A percentile compares a stretch with the other conserved stretches of the same genome.
These are phyloP conservation scores for Marasmius fiardii DNA, from an alignment of 1,284 basidiomycete genomes.

Conservation along the genomic window DNA sequence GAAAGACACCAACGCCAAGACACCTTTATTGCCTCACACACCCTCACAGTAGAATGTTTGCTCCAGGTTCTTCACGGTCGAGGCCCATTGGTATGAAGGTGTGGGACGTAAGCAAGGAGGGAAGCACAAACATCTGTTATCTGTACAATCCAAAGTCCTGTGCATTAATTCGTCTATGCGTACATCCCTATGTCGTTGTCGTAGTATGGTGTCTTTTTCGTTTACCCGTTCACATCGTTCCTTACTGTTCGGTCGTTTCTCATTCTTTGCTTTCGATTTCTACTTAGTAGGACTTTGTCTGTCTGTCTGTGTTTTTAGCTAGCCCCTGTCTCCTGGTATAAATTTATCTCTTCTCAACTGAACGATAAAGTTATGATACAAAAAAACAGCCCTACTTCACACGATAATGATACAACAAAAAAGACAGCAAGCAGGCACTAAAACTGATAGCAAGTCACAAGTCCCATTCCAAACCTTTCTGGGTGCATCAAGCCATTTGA, in stretches of 20 bases:
- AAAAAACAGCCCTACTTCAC: not conserved
- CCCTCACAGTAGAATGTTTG: not conserved
- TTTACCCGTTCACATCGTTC: not conserved
- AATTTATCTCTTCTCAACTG: not conserved
- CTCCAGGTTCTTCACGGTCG: no score
- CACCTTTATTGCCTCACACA: not conserved
- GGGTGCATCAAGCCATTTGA: conserved; percentile 13
- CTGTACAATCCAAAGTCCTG: no score
- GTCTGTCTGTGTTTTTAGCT: not conserved
- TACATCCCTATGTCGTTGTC: not conserved
- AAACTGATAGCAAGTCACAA: no score
- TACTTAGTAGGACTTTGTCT: not conserved
- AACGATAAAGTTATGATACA: not conserved
- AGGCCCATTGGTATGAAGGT: no score
- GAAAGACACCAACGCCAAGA: conserved; percentile 17
- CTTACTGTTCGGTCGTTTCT: not conserved
- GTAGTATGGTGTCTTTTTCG: not conserved
- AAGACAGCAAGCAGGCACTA: not conserved
- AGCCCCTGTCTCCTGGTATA: not conserved
- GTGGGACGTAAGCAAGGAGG: no score
- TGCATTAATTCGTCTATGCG: no score
- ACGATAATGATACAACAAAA: not conserved
- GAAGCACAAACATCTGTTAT: no score
- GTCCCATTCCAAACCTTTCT: no score
- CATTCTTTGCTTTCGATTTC: not conserved